Evolutionary conservation across 805 yeast species (phyloP), one percentile per base, ranked within the genome.

Genomic region (Brettanomyces nanus): DNA sequence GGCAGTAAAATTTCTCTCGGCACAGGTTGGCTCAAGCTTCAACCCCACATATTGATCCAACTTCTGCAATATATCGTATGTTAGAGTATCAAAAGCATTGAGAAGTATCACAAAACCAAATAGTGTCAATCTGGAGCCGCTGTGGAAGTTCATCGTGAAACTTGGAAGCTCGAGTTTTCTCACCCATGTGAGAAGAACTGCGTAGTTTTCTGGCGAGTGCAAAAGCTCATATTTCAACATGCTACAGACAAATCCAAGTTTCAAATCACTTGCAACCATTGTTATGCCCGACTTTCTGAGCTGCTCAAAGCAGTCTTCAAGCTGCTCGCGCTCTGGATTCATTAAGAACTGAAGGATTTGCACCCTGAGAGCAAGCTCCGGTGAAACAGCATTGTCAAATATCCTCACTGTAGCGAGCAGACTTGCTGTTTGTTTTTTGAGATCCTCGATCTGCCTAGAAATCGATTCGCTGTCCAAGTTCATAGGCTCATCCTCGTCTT

Each of bases 91-190:
- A 35, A 51, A 41, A 9, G 54, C 48, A 30, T 45, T 51, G 7
- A 51, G 41, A 27, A 56, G 42, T 2, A 54, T 40, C 7, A 49
- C 55, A 43, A 57, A 57, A 30, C 47, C 50, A 39, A 55, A 54
- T 15, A 44, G 31, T 17, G 44, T 44, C 38, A 56, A 35, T 14
- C 43, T 43, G n/a, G 50, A 45, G n/a, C 52, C 54, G n/a, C 39
- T 19, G 11, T 29, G 35, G 36, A 43, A 50, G 26, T 39, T 32
- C 14, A 41, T 39, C 1, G 53, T 45, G 41, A 49, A 48, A 34
- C 49, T 47, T 10, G 59, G 53, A 1, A 56, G 35, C 14, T 42
- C 43, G 35, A 56, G 36, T 34, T 52, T 51, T 14, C 44, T 42
- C 13, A 53, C 36, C 58, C 56, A 54, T 9, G 41, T 38, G 18